Conservation (phyloP, 768 basidiomycete species). For the Suillus variegatus region DNA sequence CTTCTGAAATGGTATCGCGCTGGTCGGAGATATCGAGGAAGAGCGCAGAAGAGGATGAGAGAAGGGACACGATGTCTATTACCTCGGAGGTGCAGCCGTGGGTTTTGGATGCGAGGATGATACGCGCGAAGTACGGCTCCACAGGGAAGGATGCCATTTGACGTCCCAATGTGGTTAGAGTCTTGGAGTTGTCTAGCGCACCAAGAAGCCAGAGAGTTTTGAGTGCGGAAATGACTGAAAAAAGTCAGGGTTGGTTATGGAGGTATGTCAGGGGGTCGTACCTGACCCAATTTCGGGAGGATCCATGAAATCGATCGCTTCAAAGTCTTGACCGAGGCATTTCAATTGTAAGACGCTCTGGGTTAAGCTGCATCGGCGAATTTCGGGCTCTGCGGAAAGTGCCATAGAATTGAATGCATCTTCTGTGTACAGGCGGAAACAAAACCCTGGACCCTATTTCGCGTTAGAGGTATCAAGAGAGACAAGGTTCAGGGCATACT, state of each 20-base stretch:
- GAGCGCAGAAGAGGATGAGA: constrained; percentile 79
- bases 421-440: constrained; percentile 93
- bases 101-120: constrained; percentile 75
- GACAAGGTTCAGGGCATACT: constrained; percentile 37
- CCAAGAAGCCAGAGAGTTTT: constrained; percentile 78
- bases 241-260: not conserved
- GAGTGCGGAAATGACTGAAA: constrained; percentile 59
- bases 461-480: constrained; percentile 5
- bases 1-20: constrained; percentile 70
- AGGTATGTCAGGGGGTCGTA: constrained; percentile 40
- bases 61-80: constrained; percentile 80
- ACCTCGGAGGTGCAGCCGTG: constrained; percentile 77
- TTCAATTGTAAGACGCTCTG: constrained; percentile 85
- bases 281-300: constrained; percentile 73
- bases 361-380: constrained; percentile 82
- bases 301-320: constrained; percentile 88
- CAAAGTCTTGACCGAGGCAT: constrained; percentile 78
- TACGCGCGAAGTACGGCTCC: constrained; percentile 81
- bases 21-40: constrained; percentile 78
- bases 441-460: constrained; percentile 71
- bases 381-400: constrained; percentile 80
- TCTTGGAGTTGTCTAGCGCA: constrained; percentile 67
- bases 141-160: constrained; percentile 91
- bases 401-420: constrained; percentile 68
- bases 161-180: constrained; percentile 72